These are phyloP conservation scores for Hyaloperonospora arabidopsidis DNA, from an alignment of 352 stramenopile genomes.

Conservation along the genomic window DNA sequence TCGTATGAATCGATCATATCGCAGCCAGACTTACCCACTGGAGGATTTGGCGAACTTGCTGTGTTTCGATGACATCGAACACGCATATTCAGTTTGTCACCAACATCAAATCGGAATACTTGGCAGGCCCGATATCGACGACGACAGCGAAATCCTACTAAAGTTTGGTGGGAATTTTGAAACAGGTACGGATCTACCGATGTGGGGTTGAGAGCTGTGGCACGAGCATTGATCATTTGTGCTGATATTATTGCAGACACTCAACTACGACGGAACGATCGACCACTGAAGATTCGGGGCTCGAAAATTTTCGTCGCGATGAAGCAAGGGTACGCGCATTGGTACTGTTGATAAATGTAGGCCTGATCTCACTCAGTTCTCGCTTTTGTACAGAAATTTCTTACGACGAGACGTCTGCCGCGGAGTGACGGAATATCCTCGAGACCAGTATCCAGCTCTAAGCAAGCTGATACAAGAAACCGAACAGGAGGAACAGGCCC, in stretches of 20 bases:
- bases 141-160: conserved; percentile 44
- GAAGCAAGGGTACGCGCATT: conserved; percentile 65
- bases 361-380: not conserved
- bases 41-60: conserved; percentile 52
- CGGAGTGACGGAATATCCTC: conserved; percentile 71
- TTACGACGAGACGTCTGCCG: conserved; percentile 65
- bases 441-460: conserved; percentile 60
- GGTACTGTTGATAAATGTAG: not conserved
- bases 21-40: conserved; percentile 61
- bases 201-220: not conserved
- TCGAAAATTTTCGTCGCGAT: conserved; percentile 67
- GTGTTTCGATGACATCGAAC: conserved; percentile 78
- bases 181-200: conserved; percentile 35
- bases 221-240: conserved; percentile 6
- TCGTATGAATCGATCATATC: conserved; percentile 72
- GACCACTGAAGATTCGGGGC: conserved; percentile 40
- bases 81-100: conserved; percentile 52
- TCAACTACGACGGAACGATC: conserved; percentile 62
- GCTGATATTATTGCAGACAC: conserved; percentile 31
- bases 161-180: conserved; percentile 76
- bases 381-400: conserved; percentile 37
- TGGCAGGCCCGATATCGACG: conserved; percentile 31
- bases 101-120: conserved; percentile 60
- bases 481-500: conserved; percentile 46
- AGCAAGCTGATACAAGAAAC: conserved; percentile 63